phyloP scores from a whole-genome alignment of 129 eudicot genomes.

The Flaveria robusta region DNA sequence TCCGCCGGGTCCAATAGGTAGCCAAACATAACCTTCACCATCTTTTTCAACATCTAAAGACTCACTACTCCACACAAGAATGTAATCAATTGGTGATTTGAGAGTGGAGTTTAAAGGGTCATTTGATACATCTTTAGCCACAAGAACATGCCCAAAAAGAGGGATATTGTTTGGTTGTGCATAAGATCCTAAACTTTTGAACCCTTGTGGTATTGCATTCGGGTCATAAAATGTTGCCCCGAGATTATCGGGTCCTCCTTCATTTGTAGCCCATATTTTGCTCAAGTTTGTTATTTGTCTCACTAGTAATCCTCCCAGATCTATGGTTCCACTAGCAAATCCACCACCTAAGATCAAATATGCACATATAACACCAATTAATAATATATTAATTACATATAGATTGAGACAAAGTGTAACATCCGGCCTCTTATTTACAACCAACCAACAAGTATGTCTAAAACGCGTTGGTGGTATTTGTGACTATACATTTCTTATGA shows the following conservation, averaged over 20 bases:
- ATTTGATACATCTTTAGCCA: conserved; percentile 41
- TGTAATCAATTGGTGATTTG: conserved; percentile 40
- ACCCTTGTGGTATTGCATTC: conserved; percentile 40
- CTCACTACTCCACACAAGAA: conserved; percentile 54
- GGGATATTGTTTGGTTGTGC: conserved; percentile 48
- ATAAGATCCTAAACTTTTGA: conserved; percentile 36
- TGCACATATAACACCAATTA: neutral
- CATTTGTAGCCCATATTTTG: conserved; percentile 49
- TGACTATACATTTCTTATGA: too few species aligned
- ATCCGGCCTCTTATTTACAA: too few species aligned
- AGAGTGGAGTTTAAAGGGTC: conserved; percentile 25
- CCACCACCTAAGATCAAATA: conserved; percentile 34
- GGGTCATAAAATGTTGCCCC: conserved; percentile 49
- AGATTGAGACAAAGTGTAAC: too few species aligned
- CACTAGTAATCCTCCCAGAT: conserved; percentile 47
- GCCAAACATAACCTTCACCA: conserved; percentile 46
- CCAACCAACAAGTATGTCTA: too few species aligned
- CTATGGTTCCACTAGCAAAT: conserved; percentile 45
- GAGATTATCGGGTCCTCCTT: conserved; percentile 48
- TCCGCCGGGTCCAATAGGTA: conserved; percentile 44
- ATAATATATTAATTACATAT: neutral
- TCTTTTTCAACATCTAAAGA: conserved; percentile 33
- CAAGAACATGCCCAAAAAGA: conserved; percentile 40
- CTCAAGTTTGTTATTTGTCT: conserved; percentile 36
- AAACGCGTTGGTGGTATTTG: too few species aligned